Evolutionary conservation across 768 basidiomycete species (phyloP).

Genomic region (Mycena alexandri): DNA sequence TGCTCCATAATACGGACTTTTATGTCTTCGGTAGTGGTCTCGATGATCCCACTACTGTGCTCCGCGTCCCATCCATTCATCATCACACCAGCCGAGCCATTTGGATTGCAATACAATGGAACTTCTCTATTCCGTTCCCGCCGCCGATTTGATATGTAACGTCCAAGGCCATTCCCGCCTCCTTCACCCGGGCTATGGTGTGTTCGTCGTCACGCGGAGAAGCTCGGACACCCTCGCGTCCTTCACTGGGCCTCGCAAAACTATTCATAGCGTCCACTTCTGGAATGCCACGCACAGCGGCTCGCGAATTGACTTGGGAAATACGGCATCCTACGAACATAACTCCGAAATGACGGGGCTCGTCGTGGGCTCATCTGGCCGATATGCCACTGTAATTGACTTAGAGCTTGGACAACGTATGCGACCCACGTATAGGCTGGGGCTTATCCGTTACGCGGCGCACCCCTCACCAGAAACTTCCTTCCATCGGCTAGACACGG

Average conservation of each 20-base stretch:
- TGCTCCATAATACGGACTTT: background rate
- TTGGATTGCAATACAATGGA: background rate
- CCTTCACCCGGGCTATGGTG: constrained; percentile 6
- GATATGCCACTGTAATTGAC: background rate
- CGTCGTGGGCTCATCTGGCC: background rate
- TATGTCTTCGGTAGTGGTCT: constrained; percentile 3
- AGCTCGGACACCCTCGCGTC: background rate
- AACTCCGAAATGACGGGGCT: background rate
- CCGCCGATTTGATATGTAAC: background rate
- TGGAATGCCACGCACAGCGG: background rate
- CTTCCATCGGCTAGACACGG: constrained; percentile 17
- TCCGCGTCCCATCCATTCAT: background rate
- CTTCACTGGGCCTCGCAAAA: background rate
- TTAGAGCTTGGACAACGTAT: background rate
- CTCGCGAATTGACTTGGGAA: background rate
- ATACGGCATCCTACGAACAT: background rate
- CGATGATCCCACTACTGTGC: background rate
- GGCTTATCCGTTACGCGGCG: constrained; percentile 6
- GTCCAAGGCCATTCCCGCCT: background rate
- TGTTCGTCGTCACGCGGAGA: background rate
- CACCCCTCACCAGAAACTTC: background rate
- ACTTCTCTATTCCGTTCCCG: background rate
- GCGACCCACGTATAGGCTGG: background rate
- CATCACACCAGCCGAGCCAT: background rate
- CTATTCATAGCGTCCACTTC: constrained; percentile 5